Evolutionary conservation across 495 filamentous ascomycete genomes (phyloP).

Genomic region (Lineolata rhizophorae): DNA sequence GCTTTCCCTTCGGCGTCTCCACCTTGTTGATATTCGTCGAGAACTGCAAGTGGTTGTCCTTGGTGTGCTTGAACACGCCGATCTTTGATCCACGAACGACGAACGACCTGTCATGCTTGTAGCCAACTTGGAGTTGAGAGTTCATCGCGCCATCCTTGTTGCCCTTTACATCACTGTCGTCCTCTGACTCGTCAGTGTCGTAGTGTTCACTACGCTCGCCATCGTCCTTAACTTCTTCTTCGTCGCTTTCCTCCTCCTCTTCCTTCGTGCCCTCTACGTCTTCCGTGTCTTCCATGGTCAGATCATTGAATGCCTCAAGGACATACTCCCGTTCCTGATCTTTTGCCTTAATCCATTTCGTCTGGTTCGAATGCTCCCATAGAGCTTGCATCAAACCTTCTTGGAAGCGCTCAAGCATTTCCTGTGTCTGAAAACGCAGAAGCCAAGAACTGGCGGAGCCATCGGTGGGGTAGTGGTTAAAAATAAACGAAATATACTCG

Average conservation of each 20-base stretch:
- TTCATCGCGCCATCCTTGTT: conserved; percentile 65
- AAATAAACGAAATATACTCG: conserved; percentile 93
- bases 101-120: conserved; percentile 92
- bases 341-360: conserved; percentile 83
- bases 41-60: conserved; percentile 83
- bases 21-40: conserved; percentile 96
- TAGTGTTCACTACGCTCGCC: conserved; percentile 52
- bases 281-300: conserved; percentile 68
- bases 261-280: conserved; percentile 35
- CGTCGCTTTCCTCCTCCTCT: conserved; percentile 37
- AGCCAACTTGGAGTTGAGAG: conserved; percentile 90
- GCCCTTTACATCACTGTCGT: conserved; percentile 50
- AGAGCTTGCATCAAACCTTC: conserved; percentile 84
- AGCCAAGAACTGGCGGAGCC: conserved; percentile 93
- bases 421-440: conserved; percentile 67
- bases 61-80: conserved; percentile 92
- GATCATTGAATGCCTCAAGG: conserved; percentile 83
- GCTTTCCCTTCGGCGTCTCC: conserved; percentile 63
- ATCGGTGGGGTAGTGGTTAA: conserved; percentile 81
- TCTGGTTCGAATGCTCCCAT: conserved; percentile 92
- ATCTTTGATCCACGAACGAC: conserved; percentile 95
- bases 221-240: conserved; percentile 39
- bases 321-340: conserved; percentile 87
- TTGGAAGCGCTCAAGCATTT: conserved; percentile 69
- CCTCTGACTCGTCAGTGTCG: conserved; percentile 77